phyloP scores from a whole-genome alignment of 345 rosid species.

The Corymbia maculata region DNA sequence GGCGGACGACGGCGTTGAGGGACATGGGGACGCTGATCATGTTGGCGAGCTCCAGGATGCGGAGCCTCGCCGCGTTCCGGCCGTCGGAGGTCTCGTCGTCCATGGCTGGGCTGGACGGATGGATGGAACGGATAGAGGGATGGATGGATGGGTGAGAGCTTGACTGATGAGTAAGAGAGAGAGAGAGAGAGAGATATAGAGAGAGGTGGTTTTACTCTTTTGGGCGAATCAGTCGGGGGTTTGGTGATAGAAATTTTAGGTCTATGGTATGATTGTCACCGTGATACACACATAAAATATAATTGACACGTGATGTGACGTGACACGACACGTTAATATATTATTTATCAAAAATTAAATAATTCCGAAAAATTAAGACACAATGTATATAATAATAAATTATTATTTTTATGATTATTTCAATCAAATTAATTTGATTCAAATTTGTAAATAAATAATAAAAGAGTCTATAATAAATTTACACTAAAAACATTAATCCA shows the following conservation, averaged over 20 bases:
- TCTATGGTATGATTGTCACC: too few relatives aligned
- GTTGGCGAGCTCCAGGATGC: conserved; percentile 73
- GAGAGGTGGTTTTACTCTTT: neutral
- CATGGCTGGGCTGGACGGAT: conserved; percentile 6
- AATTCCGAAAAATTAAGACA: too few relatives aligned
- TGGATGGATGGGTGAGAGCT: neutral
- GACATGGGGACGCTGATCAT: conserved; percentile 95
- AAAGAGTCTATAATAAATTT: too few relatives aligned
- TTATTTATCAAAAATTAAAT: too few relatives aligned
- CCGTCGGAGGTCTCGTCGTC: conserved; percentile 37
- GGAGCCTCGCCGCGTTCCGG: conserved; percentile 50
- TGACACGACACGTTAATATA: too few relatives aligned
- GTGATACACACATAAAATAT: too few relatives aligned
- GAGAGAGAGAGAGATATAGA: neutral
- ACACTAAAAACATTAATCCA: too few relatives aligned
- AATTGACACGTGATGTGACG: too few relatives aligned
- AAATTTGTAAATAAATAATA: too few relatives aligned
- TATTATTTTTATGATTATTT: too few relatives aligned
- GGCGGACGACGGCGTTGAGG: conserved; percentile 61
- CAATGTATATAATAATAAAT: too few relatives aligned
- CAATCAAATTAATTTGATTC: too few relatives aligned
- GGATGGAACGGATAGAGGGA: neutral
- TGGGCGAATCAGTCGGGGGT: neutral
- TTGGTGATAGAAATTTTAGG: neutral
- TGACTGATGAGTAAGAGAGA: neutral